Percentiles rank a stretch among this genome's conserved stretches.
phyloP scores from a whole-genome alignment of 1,139 yeast species.

The Suhomyces guaymorum region DNA sequence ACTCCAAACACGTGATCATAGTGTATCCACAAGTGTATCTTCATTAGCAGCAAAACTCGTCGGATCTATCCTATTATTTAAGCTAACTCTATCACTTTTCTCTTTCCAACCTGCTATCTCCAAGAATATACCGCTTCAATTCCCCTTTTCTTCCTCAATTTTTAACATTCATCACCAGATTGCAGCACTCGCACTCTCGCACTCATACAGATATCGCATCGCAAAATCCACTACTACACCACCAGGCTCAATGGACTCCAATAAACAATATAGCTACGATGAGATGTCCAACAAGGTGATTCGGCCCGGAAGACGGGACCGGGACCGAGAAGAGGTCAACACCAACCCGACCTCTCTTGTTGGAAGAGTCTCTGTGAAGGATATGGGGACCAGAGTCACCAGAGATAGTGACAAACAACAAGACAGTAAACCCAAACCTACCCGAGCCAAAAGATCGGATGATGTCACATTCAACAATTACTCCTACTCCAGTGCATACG shows the following conservation, averaged over 20 bases:
- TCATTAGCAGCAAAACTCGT: too few relatives aligned
- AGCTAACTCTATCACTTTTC: too few relatives aligned
- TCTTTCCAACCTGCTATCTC: too few relatives aligned
- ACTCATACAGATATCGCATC: too few relatives aligned
- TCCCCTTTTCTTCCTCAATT: too few relatives aligned
- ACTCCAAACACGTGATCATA: too few relatives aligned
- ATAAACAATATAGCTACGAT: constrained; percentile 45
- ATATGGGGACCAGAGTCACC: constrained; percentile 63
- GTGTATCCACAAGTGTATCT: too few relatives aligned
- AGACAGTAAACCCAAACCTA: constrained; percentile 5
- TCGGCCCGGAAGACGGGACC: constrained; percentile 52
- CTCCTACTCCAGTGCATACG: constrained; percentile 21
- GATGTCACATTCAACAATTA: constrained; percentile 24
- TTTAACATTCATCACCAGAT: too few relatives aligned
- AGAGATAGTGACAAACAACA: constrained; percentile 14
- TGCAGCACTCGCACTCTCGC: too few relatives aligned
- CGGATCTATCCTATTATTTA: too few relatives aligned
- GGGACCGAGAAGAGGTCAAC: constrained; percentile 42
- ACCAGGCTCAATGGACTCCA: constrained; percentile 8
- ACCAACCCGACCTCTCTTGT: constrained; percentile 67
- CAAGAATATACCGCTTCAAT: too few relatives aligned
- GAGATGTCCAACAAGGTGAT: constrained; percentile 79
- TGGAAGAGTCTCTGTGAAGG: constrained; percentile 63
- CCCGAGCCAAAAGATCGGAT: constrained; percentile 8
- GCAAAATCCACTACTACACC: too few relatives aligned